Evolutionary conservation across 495 filamentous ascomycete genomes (phyloP).

Genomic region (Wilcoxina mikolae): DNA sequence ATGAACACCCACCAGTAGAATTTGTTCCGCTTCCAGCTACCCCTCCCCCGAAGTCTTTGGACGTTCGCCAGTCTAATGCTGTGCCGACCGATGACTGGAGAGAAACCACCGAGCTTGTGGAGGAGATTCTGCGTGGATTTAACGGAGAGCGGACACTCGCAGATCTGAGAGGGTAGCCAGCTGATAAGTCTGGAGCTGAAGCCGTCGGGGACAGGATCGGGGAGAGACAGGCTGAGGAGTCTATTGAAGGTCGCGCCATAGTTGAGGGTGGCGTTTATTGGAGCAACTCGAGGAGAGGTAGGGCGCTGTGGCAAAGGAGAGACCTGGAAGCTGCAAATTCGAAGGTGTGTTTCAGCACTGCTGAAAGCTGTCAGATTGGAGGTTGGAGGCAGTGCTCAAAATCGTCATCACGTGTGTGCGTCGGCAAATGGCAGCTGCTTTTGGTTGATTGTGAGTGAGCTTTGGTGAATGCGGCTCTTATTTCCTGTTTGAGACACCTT

Average conservation of each 20-base stretch:
- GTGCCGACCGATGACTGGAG: constrained; percentile 25
- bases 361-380: too few species aligned
- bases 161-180: constrained; percentile 21
- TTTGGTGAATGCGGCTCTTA: not conserved
- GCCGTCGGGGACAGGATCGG: constrained; percentile 27
- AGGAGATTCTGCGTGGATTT: constrained; percentile 46
- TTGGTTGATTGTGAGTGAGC: not conserved
- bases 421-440: not conserved
- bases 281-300: too few species aligned
- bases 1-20: constrained; percentile 7
- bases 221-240: constrained; percentile 22
- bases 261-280: too few species aligned
- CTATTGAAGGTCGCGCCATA: constrained; percentile 19
- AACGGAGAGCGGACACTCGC: constrained; percentile 10
- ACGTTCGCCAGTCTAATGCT: constrained; percentile 24
- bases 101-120: constrained; percentile 73
- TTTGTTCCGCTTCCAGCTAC: constrained; percentile 14
- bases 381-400: not conserved
- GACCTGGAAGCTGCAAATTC: too few species aligned
- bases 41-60: constrained; percentile 22
- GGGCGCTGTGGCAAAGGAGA: too few species aligned
- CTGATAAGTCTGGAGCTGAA: constrained; percentile 17
- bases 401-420: not conserved
- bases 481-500: not conserved
- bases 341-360: too few species aligned